Conservation (phyloP, 768 basidiomycete species). For the Lentinus tigrinus region DNA sequence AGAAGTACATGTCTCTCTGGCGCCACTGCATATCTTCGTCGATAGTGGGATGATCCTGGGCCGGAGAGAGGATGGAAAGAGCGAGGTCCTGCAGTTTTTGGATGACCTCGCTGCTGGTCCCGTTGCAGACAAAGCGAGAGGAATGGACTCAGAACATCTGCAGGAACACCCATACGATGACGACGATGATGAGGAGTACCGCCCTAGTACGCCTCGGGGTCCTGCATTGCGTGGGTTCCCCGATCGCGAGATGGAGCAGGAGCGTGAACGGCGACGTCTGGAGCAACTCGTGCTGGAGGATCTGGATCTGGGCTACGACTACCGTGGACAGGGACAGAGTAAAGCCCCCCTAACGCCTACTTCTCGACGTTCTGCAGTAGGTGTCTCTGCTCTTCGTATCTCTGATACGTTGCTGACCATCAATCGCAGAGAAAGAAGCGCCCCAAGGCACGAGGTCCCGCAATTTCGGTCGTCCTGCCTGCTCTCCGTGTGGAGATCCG, state of each 20-base stretch:
- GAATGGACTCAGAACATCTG: not conserved
- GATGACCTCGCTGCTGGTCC: conserved; percentile 36
- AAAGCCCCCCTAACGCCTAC: not conserved
- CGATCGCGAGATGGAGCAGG: conserved; percentile 20
- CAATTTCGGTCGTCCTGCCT: conserved; percentile 43
- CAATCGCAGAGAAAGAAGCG: not conserved
- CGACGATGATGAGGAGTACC: conserved; percentile 36
- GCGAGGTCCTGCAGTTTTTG: conserved; percentile 46
- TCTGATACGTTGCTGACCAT: not conserved
- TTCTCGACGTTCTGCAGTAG: conserved; percentile 11
- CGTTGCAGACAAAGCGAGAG: not conserved
- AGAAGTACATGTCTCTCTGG: conserved; percentile 42
- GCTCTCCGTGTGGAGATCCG: conserved; percentile 69
- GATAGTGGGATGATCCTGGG: conserved; percentile 54
- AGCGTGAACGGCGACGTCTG: conserved; percentile 41
- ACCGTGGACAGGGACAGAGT: conserved; percentile 25
- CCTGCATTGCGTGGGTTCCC: conserved; percentile 2
- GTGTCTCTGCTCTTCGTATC: not conserved
- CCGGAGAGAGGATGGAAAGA: conserved; percentile 25
- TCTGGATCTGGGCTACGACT: conserved; percentile 52
- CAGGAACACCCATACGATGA: conserved; percentile 8
- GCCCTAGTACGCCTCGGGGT: conserved; percentile 37
- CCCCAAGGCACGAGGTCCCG: not conserved
- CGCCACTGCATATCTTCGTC: conserved; percentile 74
- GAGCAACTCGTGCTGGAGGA: conserved; percentile 59